These are phyloP conservation scores for Sporothrix curviconia DNA, from an alignment of 2,329 filamentous ascomycete genomes.

Conservation along the genomic window DNA sequence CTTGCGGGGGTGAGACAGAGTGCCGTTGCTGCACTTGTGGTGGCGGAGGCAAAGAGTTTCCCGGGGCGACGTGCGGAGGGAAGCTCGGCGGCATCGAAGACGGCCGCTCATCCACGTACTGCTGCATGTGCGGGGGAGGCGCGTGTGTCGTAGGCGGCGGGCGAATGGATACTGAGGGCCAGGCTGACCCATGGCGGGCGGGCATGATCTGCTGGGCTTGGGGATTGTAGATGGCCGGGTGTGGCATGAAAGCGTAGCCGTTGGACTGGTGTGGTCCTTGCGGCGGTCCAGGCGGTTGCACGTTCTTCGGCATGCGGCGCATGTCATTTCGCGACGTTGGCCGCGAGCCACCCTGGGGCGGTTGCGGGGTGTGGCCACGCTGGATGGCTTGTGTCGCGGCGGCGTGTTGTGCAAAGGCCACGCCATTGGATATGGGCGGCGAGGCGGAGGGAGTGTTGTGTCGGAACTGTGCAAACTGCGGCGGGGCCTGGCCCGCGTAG, in stretches of 20 bases:
- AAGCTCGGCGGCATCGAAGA: conserved; percentile 65
- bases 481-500: conserved; percentile 56
- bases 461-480: conserved; percentile 69
- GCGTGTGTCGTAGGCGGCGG: conserved; percentile 24
- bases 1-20: conserved; percentile 55
- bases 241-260: conserved; percentile 77
- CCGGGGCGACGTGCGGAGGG: conserved; percentile 47
- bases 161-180: conserved; percentile 35
- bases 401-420: conserved; percentile 54
- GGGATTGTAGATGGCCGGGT: conserved; percentile 77
- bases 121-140: conserved; percentile 48
- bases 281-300: conserved; percentile 51
- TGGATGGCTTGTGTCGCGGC: conserved; percentile 35
- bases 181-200: conserved; percentile 32
- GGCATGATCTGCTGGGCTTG: conserved; percentile 40
- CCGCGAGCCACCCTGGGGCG: conserved; percentile 66
- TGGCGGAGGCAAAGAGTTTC: conserved; percentile 33
- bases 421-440: conserved; percentile 75
- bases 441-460: conserved; percentile 80
- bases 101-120: conserved; percentile 68
- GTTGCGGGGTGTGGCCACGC: conserved; percentile 76
- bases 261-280: conserved; percentile 38
- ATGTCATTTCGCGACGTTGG: conserved; percentile 76
- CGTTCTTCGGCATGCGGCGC: conserved; percentile 66
- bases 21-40: conserved; percentile 40